These are phyloP conservation scores for Mortierella polycephala DNA, from an alignment of 371 early-diverging fungal species.

Conservation along the genomic window DNA sequence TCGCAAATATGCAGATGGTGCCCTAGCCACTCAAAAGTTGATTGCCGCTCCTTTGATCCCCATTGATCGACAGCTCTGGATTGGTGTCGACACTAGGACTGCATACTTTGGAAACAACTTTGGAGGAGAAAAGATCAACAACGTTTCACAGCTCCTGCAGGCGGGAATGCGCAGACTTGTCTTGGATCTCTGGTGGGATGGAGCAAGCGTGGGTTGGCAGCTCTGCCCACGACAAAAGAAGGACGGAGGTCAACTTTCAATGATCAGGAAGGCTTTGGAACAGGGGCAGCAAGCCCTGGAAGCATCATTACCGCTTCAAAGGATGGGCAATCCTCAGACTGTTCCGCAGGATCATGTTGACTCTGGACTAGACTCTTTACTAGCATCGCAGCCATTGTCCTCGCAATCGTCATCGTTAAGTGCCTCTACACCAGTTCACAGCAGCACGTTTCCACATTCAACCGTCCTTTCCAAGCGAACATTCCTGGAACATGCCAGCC, in stretches of 20 bases:
- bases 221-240: slow-evolving; percentile 41
- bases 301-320: slow-evolving; percentile 3
- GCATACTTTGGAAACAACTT: slow-evolving; percentile 45
- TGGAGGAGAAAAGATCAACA: slow-evolving; percentile 26
- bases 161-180: slow-evolving; percentile 47
- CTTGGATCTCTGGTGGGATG: slow-evolving; percentile 53
- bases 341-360: not conserved
- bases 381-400: not conserved
- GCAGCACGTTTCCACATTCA: no score
- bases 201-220: slow-evolving; percentile 36
- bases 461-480: no score
- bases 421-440: no score
- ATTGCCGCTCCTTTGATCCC: slow-evolving; percentile 42
- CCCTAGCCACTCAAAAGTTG: slow-evolving; percentile 41
- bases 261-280: slow-evolving; percentile 21
- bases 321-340: slow-evolving; percentile 15
- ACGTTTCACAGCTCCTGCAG: slow-evolving; percentile 29
- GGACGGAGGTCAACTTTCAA: slow-evolving; percentile 3
- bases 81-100: slow-evolving; percentile 33
- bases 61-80: slow-evolving; percentile 40
- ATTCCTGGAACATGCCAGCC: no score
- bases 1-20: slow-evolving; percentile 36
- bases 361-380: not conserved
- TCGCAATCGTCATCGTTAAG: no score
- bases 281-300: slow-evolving; percentile 7